Base-by-base conservation (phyloP, 306 rosid genomes). In the Aeschynomene evenia region DNA sequence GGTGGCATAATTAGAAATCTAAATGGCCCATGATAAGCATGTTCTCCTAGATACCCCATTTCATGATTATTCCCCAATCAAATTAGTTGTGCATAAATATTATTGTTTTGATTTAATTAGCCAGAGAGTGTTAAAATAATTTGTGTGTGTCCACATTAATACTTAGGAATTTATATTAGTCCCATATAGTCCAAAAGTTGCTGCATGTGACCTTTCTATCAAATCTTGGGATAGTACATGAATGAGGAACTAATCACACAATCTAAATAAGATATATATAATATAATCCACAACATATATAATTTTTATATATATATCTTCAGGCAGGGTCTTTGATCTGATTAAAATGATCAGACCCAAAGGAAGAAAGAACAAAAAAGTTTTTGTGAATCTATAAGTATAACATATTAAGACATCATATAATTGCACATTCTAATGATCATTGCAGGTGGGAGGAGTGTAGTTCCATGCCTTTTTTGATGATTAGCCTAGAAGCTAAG, bases 11-110 rank as follows among this genome's bases (percentile, higher is more conserved):
- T 84, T 81, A 72, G 82, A 75, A 64, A 78, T 71, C 48, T 33
- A 20, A 62, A 81, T 66, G 82, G 68, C 62, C 75, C 83, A 84
- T 68, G 82, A 78, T 84, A 67, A 74, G 88, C 88, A 84, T 78
- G 85, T 84, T 84, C 84, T 84, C 78, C 12, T 78, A 75, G 88
- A 75, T 81, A 68, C 80, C 84, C 73, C 77, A 77, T 72, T 84
- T 58, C 80, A 81, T 84, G 82, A 84, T 84, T 84, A 58, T 75
- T 78, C 80, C 66, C 58, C 72, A 81, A 84, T 75, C 82, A 84
- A 71, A 49, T 56, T 71, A 79, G 81, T 79, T 77, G 9, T 37
- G 56, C 55, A 58, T n/a, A n/a, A n/a, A n/a, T n/a, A n/a, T n/a
- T n/a, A n/a, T 68, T 68, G 80, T 52, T 69, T 77, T 67, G 79